These are phyloP conservation scores for Trametes gibbosa DNA, from an alignment of 768 basidiomycete species.

Conservation along the genomic window DNA sequence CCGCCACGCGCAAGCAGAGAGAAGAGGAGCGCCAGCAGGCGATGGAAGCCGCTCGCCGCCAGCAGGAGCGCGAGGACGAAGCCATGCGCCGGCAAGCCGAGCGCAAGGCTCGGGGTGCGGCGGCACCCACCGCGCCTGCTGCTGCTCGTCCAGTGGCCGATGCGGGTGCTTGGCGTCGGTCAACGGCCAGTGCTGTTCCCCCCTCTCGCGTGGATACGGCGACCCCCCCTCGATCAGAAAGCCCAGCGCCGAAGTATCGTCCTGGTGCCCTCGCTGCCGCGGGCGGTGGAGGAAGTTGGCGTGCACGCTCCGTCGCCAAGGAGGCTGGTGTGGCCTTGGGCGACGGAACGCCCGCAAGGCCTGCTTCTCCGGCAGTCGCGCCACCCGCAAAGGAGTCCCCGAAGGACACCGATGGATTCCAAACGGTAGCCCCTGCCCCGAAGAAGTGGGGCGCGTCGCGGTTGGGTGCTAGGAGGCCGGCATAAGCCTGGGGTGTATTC, in stretches of 20 bases:
- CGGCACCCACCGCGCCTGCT: conserved; percentile 24
- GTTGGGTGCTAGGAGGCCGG: conserved; percentile 15
- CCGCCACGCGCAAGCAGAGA: conserved; percentile 50
- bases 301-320: conserved; percentile 52
- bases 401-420: conserved; percentile 72
- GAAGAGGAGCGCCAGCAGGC: conserved; percentile 50
- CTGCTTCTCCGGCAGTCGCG: conserved; percentile 37
- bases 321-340: conserved; percentile 28
- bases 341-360: conserved; percentile 30
- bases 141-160: conserved; percentile 28
- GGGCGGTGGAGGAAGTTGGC: conserved; percentile 52
- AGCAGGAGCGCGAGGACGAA: conserved; percentile 67
- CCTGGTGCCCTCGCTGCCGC: conserved; percentile 34
- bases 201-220: conserved; percentile 19
- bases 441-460: conserved; percentile 37
- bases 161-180: conserved; percentile 28
- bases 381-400: conserved; percentile 38
- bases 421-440: conserved; percentile 44
- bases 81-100: conserved; percentile 37
- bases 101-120: conserved; percentile 32
- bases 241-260: conserved; percentile 43
- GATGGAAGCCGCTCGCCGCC: conserved; percentile 54
- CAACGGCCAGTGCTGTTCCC: conserved; percentile 13
- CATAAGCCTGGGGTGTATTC: neutral
- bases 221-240: conserved; percentile 51